Percentiles rank a stretch among this genome's conserved stretches.
These are phyloP conservation scores for Agrostemma githago DNA, from an alignment of 148 eudicot species.

Conservation along the genomic window DNA sequence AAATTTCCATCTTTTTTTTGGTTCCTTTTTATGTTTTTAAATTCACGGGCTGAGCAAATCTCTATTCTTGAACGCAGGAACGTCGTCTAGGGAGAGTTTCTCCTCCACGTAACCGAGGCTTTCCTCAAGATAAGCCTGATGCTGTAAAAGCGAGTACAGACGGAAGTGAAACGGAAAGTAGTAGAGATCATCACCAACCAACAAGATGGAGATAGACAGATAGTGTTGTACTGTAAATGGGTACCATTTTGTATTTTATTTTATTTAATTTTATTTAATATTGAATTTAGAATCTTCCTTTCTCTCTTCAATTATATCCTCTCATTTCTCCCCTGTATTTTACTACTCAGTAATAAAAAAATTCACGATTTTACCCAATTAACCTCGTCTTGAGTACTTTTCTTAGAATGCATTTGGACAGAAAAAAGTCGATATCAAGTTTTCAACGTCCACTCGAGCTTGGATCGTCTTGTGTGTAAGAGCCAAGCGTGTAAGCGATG, in stretches of 20 bases:
- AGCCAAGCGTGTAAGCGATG: constrained; percentile 6
- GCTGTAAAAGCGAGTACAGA: constrained; percentile 39
- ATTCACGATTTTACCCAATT: constrained; percentile 16
- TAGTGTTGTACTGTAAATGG: constrained; percentile 40
- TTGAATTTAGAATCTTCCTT: constrained; percentile 19
- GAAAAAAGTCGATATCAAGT: constrained; percentile 13
- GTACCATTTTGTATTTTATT: constrained; percentile 25
- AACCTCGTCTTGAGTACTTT: constrained; percentile 1
- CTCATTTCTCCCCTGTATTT: constrained; percentile 32
- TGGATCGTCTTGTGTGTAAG: not conserved
- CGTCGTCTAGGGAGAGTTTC: constrained; percentile 49
- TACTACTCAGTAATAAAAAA: constrained; percentile 26
- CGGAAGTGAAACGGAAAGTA: constrained; percentile 51
- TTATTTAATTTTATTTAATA: constrained; percentile 17
- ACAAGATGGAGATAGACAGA: constrained; percentile 33
- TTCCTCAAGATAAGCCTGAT: constrained; percentile 32
- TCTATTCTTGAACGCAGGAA: constrained; percentile 40
- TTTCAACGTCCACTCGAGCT: not conserved
- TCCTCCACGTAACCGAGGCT: constrained; percentile 36
- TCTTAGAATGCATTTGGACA: constrained; percentile 15
- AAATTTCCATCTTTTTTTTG: not conserved
- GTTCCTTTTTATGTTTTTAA: not conserved
- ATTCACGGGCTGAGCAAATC: not conserved
- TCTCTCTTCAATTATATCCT: constrained; percentile 15
- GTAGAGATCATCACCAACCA: constrained; percentile 43